These are phyloP conservation scores for Plasmopara muralis DNA, from an alignment of 352 stramenopile species.

Conservation along the genomic window DNA sequence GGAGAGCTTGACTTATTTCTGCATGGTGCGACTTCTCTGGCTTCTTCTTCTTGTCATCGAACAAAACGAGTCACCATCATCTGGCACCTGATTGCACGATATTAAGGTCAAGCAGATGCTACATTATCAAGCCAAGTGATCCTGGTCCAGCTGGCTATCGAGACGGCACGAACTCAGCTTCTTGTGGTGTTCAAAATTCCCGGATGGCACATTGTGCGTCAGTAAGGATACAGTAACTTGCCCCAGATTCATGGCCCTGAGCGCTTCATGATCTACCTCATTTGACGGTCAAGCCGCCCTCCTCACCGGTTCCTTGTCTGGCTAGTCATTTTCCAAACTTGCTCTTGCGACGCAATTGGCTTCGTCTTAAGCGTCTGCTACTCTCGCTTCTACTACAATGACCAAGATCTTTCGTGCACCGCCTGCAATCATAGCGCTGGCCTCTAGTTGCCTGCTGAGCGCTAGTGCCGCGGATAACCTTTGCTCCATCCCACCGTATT, in stretches of 20 bases:
- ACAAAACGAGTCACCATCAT: no score
- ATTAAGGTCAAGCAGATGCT: no score
- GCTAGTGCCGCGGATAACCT: slow-evolving; percentile 21
- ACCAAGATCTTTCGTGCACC: slow-evolving; percentile 13
- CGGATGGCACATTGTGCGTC: neutral
- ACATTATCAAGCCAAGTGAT: no score
- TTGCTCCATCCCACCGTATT: slow-evolving; percentile 30
- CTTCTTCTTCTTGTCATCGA: no score
- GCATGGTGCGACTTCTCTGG: no score
- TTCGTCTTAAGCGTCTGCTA: neutral
- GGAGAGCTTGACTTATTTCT: no score
- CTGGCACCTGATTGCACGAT: no score
- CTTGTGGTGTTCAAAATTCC: no score
- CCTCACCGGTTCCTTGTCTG: neutral
- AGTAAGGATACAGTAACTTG: neutral
- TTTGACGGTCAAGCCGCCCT: neutral
- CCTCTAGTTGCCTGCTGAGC: slow-evolving; percentile 8
- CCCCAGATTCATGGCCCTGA: neutral
- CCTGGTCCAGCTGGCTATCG: no score
- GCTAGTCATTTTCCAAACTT: neutral
- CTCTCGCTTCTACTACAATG: slow-evolving; percentile 10
- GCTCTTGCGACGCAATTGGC: neutral
- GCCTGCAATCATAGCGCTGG: slow-evolving; percentile 12
- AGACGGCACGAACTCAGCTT: no score
- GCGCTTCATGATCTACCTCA: neutral